These are phyloP conservation scores for Eucalyptus brandiana DNA, from an alignment of 345 rosid genomes.

Conservation along the genomic window DNA sequence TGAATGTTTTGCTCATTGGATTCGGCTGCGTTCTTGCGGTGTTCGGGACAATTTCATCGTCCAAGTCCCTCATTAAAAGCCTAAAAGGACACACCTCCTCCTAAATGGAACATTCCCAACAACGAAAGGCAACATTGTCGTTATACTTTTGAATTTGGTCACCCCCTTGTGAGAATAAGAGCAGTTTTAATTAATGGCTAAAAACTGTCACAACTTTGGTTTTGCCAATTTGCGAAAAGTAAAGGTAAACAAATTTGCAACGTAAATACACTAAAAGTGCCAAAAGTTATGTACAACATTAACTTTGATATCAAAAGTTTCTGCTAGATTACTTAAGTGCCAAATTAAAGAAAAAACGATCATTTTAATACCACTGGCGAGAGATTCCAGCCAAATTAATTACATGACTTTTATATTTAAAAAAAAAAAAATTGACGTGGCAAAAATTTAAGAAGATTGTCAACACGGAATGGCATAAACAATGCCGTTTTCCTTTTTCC, in stretches of 20 bases:
- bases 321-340: accelerated
- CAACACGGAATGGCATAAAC: no score
- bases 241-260: neutral
- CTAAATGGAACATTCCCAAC: neutral
- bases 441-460: no score
- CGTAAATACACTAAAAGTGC: neutral
- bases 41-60: slow-evolving; percentile 38
- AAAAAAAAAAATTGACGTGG: no score
- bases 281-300: accelerated
- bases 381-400: no score
- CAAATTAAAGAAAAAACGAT: no score
- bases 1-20: slow-evolving; percentile 33
- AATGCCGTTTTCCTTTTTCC: no score
- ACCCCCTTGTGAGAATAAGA: neutral
- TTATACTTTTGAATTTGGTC: neutral
- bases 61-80: slow-evolving; percentile 13
- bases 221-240: neutral
- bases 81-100: slow-evolving; percentile 4
- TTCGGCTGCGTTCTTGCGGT: slow-evolving; percentile 43
- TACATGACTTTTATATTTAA: no score
- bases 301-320: accelerated
- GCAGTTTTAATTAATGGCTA: neutral
- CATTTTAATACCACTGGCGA: accelerated
- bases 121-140: neutral
- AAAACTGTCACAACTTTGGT: neutral